Conservation (phyloP, 352 stramenopile species). For the Phytophthora niederhauseri region DNA sequence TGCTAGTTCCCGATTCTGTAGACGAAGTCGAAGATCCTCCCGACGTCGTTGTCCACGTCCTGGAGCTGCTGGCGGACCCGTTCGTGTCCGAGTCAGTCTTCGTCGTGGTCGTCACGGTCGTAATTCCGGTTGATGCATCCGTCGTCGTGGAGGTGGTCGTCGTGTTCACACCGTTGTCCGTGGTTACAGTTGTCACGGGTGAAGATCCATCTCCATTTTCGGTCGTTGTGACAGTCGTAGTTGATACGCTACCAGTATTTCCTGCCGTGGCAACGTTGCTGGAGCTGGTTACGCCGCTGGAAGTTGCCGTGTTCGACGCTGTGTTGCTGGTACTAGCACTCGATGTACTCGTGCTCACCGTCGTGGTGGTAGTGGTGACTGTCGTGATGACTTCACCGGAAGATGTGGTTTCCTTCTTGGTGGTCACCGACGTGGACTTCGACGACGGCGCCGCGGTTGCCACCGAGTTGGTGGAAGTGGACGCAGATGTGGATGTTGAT, state of each 20-base stretch:
- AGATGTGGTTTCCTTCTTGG: slow-evolving; percentile 25
- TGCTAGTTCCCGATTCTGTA: slow-evolving; percentile 8
- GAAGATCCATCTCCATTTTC: slow-evolving; percentile 16
- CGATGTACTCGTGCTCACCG: slow-evolving; percentile 11
- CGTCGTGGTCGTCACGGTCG: slow-evolving; percentile 26
- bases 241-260: slow-evolving; percentile 16
- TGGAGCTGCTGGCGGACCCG: slow-evolving; percentile 24
- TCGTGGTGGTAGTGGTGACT: slow-evolving; percentile 26
- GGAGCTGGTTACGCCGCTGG: slow-evolving; percentile 5
- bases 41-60: slow-evolving; percentile 13
- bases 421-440: slow-evolving; percentile 23
- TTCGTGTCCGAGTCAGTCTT: slow-evolving; percentile 23
- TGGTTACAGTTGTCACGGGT: slow-evolving; percentile 25
- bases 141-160: slow-evolving; percentile 21
- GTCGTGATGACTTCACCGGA: slow-evolving; percentile 26
- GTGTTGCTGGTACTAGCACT: slow-evolving; percentile 8
- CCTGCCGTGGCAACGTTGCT: slow-evolving; percentile 6
- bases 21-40: slow-evolving; percentile 4
- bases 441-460: slow-evolving; percentile 4
- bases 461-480: background rate
- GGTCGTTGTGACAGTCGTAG: slow-evolving; percentile 17
- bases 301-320: slow-evolving; percentile 8
- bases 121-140: slow-evolving; percentile 22
- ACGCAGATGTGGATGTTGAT: slow-evolving; percentile 5
- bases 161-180: slow-evolving; percentile 26